Evolutionary conservation across 2,329 filamentous ascomycete species (phyloP).

Genomic region (Ophiostoma himal-ulmi): DNA sequence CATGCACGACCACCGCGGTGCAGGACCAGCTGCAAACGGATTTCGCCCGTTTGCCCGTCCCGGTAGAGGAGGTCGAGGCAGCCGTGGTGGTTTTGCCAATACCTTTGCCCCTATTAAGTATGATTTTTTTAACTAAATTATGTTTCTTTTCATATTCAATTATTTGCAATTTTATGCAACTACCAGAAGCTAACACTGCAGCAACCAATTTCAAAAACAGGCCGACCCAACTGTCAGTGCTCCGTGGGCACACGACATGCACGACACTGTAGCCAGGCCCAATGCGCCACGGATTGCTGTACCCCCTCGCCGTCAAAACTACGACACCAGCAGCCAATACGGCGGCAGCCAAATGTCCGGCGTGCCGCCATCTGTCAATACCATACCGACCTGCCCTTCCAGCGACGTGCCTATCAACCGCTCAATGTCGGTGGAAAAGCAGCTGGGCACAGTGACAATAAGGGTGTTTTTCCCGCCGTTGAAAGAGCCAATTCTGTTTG

Average conservation of each 20-base stretch:
- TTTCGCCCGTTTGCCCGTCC: conserved; percentile 64
- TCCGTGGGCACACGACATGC: conserved; percentile 92
- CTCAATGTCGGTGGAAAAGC: conserved; percentile 74
- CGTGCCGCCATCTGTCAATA: conserved; percentile 32
- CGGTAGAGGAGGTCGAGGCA: conserved; percentile 56
- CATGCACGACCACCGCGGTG: conserved; percentile 86
- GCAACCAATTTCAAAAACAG: conserved; percentile 33
- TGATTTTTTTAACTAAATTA: neutral
- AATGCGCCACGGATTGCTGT: conserved; percentile 29
- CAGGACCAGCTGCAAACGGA: conserved; percentile 69
- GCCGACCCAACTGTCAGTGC: conserved; percentile 61
- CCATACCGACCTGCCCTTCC: conserved; percentile 52
- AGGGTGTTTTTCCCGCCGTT: conserved; percentile 74
- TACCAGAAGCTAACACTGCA: neutral
- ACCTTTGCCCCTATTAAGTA: conserved; percentile 58
- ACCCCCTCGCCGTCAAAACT: conserved; percentile 15
- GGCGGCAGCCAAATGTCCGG: conserved; percentile 36
- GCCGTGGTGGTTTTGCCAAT: conserved; percentile 50
- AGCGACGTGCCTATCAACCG: conserved; percentile 63
- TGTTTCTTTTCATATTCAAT: neutral
- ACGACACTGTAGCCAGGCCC: conserved; percentile 60
- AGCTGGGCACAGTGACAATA: conserved; percentile 79
- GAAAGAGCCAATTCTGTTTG: conserved; percentile 63
- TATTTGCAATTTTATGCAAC: neutral
- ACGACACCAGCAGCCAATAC: conserved; percentile 23